Conservation (phyloP, 192 early-diverging fungal species). For the Chytriomyces confervae region DNA sequence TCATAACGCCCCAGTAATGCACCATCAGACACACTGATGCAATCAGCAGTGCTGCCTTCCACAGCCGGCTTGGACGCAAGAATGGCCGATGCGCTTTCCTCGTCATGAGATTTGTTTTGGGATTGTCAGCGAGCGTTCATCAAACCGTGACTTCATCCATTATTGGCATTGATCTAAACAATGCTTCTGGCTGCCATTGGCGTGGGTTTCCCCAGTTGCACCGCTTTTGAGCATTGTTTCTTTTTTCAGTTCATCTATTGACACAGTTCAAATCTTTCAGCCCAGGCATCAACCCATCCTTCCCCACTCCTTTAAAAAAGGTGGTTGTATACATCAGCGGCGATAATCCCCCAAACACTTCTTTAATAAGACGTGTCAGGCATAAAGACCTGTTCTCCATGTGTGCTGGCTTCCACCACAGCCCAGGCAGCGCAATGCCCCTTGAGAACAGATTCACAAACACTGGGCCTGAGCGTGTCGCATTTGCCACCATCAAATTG, state of each 20-base stretch:
- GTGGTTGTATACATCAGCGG: constrained; percentile 31
- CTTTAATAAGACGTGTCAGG: constrained; percentile 23
- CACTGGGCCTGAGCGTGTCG: constrained; percentile 34
- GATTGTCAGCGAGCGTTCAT: too few species aligned
- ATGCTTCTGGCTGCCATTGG: too few species aligned
- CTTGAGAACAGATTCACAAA: constrained; percentile 34
- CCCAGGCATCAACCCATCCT: constrained; percentile 19
- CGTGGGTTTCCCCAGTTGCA: too few species aligned
- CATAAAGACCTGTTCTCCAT: constrained; percentile 19
- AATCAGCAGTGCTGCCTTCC: too few species aligned
- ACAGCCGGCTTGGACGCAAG: too few species aligned
- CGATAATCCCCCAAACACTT: constrained; percentile 33
- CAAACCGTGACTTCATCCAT: too few species aligned
- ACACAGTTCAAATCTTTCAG: constrained; percentile 18
- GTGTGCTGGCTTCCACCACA: constrained; percentile 34
- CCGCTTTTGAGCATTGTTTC: too few species aligned
- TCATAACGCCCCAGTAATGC: too few species aligned
- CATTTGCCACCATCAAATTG: constrained; percentile 45
- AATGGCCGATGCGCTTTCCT: too few species aligned
- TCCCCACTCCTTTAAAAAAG: constrained; percentile 16
- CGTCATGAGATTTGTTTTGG: too few species aligned
- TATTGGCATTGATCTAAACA: too few species aligned
- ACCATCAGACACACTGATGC: too few species aligned
- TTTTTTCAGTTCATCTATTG: constrained; percentile 1
- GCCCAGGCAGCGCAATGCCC: constrained; percentile 21